Evolutionary conservation across 495 filamentous ascomycete genomes (phyloP).

Genomic region (Talaromyces trachyspermus): DNA sequence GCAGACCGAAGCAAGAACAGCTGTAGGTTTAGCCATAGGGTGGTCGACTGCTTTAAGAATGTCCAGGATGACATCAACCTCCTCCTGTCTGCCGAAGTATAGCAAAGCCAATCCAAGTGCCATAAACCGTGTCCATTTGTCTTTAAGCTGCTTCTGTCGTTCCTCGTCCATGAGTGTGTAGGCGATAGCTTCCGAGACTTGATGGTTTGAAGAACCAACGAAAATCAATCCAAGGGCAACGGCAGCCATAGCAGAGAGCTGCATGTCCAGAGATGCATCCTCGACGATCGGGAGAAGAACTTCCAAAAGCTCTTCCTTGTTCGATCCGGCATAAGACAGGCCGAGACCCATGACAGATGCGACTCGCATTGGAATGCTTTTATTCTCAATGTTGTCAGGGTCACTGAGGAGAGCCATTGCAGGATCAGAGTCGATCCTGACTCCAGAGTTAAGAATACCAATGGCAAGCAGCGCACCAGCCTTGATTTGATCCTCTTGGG

Average conservation of each 20-base stretch:
- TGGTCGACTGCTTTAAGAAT: conserved; percentile 93
- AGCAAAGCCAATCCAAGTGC: conserved; percentile 88
- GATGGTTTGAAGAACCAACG: conserved; percentile 83
- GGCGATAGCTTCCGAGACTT: conserved; percentile 82
- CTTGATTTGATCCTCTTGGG: conserved; percentile 73
- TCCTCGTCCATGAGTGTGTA: conserved; percentile 89
- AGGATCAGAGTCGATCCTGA: conserved; percentile 77
- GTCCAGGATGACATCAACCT: conserved; percentile 91
- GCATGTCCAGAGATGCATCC: conserved; percentile 80
- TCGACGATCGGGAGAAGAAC: conserved; percentile 77
- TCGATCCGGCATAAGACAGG: conserved; percentile 85
- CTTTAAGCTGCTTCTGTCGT: conserved; percentile 75
- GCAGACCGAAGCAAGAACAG: conserved; percentile 88
- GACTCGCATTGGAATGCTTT: conserved; percentile 66
- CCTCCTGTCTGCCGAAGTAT: conserved; percentile 93
- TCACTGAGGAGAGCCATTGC: conserved; percentile 80
- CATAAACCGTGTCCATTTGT: conserved; percentile 98
- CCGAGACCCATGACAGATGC: conserved; percentile 94
- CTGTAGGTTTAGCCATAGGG: conserved; percentile 85
- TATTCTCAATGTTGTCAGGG: conserved; percentile 64
- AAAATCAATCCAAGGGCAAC: conserved; percentile 85
- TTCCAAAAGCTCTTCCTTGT: conserved; percentile 75
- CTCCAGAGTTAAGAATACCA: conserved; percentile 89
- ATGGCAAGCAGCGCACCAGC: conserved; percentile 85
- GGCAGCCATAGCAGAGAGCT: conserved; percentile 92